Evolutionary conservation across 371 early-diverging fungal genomes (phyloP), one percentile per base, ranked within the genome.

Genomic region (Choanephora cucurbitarum): DNA sequence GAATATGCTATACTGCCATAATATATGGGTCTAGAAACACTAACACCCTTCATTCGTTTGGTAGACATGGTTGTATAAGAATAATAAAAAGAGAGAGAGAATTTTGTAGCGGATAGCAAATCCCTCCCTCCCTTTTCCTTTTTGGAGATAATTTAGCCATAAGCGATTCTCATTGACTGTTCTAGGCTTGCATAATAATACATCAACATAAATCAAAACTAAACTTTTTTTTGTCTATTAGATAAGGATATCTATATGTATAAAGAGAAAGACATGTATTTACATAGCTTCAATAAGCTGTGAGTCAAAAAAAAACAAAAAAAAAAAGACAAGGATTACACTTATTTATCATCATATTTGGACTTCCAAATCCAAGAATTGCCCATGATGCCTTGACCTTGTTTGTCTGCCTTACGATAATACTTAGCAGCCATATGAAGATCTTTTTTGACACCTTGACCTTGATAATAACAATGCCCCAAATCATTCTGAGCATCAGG

Each of bases 401-500:
- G 89, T 24, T 84, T 85, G 49, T 90, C 87, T 1, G 94, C 95
- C 66, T 85, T 67, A 23, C 94, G 86, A 65, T 90, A 93, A 69
- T 91, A 94, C 55, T 85, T 83, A 8, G 95, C 95, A 5, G 94
- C 92, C 56, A 77, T 61, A 52, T 80, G 82, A 69, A 87, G 79
- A 66, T 93, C 89, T 53, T 84, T 80, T 62, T 90, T 91, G 49
- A 90, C 87, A 14, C 94, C 94, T 41, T 88, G 85, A 19, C 90
- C 92, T 43, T 89, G 79, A 46, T 85, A 82, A 55, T 88, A 90
- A 55, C 88, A 87, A 33, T 88, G 81, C 0, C 82, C 95, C 4
- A 94, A 51, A 53, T 91, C 94, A 21, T 89, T 83, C 66, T 91
- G 91, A 5, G 92, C 89, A 67, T 91, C 92, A 4, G 88, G 79